Conservation (phyloP, 176 grass and related monocot species). For the Neostapfia colusana region DNA sequence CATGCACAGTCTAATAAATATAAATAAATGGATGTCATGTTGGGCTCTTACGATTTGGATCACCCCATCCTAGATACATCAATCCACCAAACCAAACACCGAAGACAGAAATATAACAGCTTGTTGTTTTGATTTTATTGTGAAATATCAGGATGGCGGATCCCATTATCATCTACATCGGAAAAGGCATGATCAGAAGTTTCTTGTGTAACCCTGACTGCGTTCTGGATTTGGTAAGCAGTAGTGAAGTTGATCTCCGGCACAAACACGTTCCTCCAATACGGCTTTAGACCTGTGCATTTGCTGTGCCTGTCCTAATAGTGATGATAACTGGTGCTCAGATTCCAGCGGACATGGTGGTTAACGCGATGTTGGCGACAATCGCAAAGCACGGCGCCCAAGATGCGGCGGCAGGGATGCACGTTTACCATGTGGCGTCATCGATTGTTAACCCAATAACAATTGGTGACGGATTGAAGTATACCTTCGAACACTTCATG, state of each 20-base stretch:
- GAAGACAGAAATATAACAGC: no score
- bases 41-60: no score
- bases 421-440: slow-evolving; percentile 85
- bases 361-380: slow-evolving; percentile 75
- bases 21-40: no score
- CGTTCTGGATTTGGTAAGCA: slow-evolving; percentile 79
- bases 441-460: slow-evolving; percentile 72
- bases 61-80: no score
- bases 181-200: slow-evolving; percentile 76
- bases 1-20: no score
- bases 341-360: slow-evolving; percentile 95
- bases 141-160: slow-evolving; percentile 76
- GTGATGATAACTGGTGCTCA: background rate
- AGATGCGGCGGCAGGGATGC: slow-evolving; percentile 40
- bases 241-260: no score
- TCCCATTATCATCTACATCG: slow-evolving; percentile 77
- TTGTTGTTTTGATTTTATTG: no score
- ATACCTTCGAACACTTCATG: slow-evolving; percentile 54
- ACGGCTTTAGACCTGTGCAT: no score
- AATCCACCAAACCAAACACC: no score
- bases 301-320: no score
- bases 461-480: slow-evolving; percentile 61
- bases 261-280: no score
- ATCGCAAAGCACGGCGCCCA: slow-evolving; percentile 68
- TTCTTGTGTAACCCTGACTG: slow-evolving; percentile 67